Evolutionary conservation across 768 basidiomycete genomes (phyloP).

Genomic region (Rhizopogon salebrosus): DNA sequence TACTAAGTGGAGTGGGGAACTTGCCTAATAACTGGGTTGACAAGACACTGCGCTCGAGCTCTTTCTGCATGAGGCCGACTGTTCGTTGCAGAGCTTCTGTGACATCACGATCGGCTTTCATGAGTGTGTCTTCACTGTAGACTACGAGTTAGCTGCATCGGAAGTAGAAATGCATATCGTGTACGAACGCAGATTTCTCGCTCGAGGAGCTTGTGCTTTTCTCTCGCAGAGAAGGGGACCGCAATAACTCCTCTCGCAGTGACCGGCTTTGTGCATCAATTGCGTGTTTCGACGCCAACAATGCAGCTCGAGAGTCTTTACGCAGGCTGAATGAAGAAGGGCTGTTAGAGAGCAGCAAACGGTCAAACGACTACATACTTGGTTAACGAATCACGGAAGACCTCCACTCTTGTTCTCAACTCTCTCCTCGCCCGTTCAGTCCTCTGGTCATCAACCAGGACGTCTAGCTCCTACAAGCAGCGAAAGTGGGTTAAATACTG

Average conservation of each 20-base stretch:
- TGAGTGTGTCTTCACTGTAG: slow-evolving; percentile 73
- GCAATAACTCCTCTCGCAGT: slow-evolving; percentile 65
- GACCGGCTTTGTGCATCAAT: slow-evolving; percentile 60
- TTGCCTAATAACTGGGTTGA: slow-evolving; percentile 81
- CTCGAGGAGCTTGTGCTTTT: slow-evolving; percentile 34
- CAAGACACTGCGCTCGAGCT: slow-evolving; percentile 85
- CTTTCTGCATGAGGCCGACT: slow-evolving; percentile 80
- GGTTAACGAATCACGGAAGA: slow-evolving; percentile 40
- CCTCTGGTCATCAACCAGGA: slow-evolving; percentile 68
- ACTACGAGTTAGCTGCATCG: not conserved
- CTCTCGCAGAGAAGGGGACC: slow-evolving; percentile 43
- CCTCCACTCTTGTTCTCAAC: slow-evolving; percentile 45
- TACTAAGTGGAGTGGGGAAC: slow-evolving; percentile 15
- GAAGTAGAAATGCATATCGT: not conserved
- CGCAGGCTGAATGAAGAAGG: slow-evolving; percentile 39
- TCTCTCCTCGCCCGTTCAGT: slow-evolving; percentile 47
- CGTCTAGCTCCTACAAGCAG: slow-evolving; percentile 51
- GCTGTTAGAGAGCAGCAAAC: not conserved
- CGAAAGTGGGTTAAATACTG: not conserved
- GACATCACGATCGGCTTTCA: slow-evolving; percentile 85
- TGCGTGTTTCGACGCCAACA: slow-evolving; percentile 67
- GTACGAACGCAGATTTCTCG: slow-evolving; percentile 60
- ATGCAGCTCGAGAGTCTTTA: slow-evolving; percentile 59
- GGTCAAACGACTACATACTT: slow-evolving; percentile 37
- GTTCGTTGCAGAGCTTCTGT: slow-evolving; percentile 86